Evolutionary conservation across 2,329 filamentous ascomycete genomes (phyloP).

Genomic region (Aspergillus pseudoglaucus): DNA sequence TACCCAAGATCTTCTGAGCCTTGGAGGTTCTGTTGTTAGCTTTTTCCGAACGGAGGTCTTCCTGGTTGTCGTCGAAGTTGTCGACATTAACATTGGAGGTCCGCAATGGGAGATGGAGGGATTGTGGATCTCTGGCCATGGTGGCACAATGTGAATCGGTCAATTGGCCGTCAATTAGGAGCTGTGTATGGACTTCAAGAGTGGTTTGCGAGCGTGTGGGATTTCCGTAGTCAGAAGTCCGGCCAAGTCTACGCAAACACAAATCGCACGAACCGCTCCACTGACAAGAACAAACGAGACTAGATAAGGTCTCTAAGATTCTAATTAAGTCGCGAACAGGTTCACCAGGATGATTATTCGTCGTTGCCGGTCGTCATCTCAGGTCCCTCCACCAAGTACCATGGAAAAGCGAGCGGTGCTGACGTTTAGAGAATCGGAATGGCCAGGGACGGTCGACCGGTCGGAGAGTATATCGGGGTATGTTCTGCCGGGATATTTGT

Average conservation of each 20-base stretch:
- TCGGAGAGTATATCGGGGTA: no score
- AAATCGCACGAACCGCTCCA: neutral
- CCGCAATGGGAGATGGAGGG: conserved; percentile 11
- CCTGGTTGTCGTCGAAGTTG: neutral
- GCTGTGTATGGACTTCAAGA: no score
- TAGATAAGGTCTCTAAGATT: no score
- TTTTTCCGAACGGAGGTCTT: conserved; percentile 7
- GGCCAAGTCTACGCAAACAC: no score
- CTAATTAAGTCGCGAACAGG: no score
- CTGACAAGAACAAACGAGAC: neutral
- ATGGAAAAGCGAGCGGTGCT: neutral
- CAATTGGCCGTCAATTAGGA: neutral
- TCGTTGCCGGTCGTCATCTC: neutral
- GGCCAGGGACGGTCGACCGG: neutral
- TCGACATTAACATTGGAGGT: conserved; percentile 12
- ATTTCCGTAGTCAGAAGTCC: no score
- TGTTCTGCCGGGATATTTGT: no score
- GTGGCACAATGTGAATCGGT: neutral
- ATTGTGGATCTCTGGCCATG: conserved; percentile 3
- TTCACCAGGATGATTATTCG: neutral
- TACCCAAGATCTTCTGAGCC: conserved; percentile 27
- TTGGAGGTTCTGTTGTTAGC: conserved; percentile 20
- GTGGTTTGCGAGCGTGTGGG: no score
- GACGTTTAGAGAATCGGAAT: neutral
- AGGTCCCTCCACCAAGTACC: neutral